Evolutionary conservation across 73 alveolate genomes (phyloP).

Genomic region (Strombidium stylifer): DNA sequence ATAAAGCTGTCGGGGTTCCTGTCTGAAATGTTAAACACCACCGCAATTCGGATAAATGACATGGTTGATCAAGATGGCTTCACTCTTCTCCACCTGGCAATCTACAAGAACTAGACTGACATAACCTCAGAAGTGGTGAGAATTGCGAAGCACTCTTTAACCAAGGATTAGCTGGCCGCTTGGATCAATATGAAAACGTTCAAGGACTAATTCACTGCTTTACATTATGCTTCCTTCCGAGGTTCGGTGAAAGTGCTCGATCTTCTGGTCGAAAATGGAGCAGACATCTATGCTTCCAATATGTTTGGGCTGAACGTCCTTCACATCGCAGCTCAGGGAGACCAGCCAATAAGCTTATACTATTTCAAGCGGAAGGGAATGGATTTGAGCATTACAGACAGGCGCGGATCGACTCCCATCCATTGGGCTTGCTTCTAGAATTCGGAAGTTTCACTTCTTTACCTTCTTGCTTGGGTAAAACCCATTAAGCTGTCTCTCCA

Average conservation of each 20-base stretch:
- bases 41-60: too few relatives aligned
- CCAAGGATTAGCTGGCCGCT: constrained; percentile 18
- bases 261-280: constrained; percentile 13
- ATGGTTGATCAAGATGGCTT: too few relatives aligned
- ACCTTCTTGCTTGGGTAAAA: constrained; percentile 73
- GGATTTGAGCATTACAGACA: constrained; percentile 66
- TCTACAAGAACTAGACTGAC: constrained; percentile 1
- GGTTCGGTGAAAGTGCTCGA: constrained; percentile 23
- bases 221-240: constrained; percentile 62
- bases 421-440: constrained; percentile 93
- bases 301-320: constrained; percentile 68
- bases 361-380: constrained; percentile 56
- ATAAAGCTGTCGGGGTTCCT: too few relatives aligned
- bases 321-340: constrained; percentile 81
- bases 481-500: constrained; percentile 51
- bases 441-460: constrained; percentile 61
- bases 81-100: constrained; percentile 9
- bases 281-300: constrained; percentile 41
- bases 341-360: constrained; percentile 53
- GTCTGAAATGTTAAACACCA: too few relatives aligned
- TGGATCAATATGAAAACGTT: too few relatives aligned
- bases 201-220: constrained; percentile 60
- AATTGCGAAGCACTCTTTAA: too few relatives aligned
- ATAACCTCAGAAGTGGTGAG: too few relatives aligned
- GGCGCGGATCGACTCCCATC: constrained; percentile 71